phyloP scores from a whole-genome alignment of 1,284 basidiomycete species.

The Tylopilus microsporus region DNA sequence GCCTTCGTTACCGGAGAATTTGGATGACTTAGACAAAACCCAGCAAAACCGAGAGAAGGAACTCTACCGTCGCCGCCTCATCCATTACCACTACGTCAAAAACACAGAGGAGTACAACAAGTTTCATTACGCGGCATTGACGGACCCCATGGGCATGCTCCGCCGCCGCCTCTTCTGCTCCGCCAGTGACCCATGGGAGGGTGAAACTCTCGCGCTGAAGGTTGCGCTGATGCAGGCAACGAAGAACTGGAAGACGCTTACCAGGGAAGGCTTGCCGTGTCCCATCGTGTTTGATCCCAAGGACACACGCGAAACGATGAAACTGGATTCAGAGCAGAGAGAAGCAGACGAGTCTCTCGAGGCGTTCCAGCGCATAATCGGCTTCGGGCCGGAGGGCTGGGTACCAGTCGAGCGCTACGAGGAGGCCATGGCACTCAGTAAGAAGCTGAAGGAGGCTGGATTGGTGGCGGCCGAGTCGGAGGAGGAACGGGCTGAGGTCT shows the following conservation, averaged over 20 bases:
- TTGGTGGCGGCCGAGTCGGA: neutral
- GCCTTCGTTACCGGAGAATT: neutral
- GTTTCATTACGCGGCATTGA: neutral
- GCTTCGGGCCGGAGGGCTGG: neutral
- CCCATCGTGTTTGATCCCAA: neutral
- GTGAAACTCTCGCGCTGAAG: neutral
- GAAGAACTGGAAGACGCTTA: neutral
- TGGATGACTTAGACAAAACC: neutral
- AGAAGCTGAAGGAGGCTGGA: neutral
- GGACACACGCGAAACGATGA: neutral
- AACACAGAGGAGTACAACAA: neutral
- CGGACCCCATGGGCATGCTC: neutral
- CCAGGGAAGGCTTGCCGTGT: neutral
- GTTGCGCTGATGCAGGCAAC: neutral
- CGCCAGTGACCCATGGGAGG: neutral
- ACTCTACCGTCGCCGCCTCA: neutral
- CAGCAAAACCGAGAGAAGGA: neutral
- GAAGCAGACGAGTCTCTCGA: too few species aligned
- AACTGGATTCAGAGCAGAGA: neutral
- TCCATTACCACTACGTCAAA: neutral
- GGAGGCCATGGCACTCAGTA: neutral
- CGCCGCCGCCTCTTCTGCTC: neutral
- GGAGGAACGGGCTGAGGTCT: neutral
- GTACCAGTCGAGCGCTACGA: neutral
- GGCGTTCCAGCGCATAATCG: too few species aligned